These are phyloP conservation scores for Zoysia matrella DNA, from an alignment of 202 grass and related monocot genomes.

Conservation along the genomic window DNA sequence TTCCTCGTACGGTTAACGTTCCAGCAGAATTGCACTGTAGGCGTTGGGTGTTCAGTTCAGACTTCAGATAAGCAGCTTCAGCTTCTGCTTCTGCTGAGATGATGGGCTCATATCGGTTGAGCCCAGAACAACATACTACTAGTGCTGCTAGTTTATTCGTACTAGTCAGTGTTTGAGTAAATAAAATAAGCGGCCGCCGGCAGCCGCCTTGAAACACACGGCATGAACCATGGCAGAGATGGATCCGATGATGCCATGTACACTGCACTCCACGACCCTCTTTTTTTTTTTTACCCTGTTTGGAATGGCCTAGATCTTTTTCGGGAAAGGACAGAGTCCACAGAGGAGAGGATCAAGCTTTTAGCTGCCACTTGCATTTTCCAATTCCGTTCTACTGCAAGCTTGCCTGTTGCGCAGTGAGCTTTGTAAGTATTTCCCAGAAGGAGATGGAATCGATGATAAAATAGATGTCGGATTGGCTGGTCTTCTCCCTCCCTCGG, in stretches of 20 bases:
- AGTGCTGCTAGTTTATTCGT: neutral
- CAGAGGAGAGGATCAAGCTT: neutral
- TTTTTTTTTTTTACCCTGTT: neutral
- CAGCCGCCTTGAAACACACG: neutral
- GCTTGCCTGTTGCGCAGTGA: neutral
- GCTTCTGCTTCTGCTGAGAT: no score
- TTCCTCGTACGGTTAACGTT: no score
- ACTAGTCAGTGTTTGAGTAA: neutral
- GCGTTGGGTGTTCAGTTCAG: no score
- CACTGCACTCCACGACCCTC: neutral
- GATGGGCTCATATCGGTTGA: no score
- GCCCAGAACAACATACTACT: neutral
- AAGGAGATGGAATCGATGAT: neutral
- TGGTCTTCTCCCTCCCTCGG: neutral
- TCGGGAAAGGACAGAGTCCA: neutral
- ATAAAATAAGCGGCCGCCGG: neutral
- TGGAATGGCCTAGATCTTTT: conserved; percentile 22
- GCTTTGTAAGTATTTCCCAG: conserved; percentile 4
- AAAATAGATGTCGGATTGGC: neutral
- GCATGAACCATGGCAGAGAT: conserved; percentile 18
- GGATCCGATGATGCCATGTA: neutral
- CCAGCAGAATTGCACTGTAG: no score
- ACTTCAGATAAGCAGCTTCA: no score
- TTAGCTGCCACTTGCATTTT: conserved; percentile 17
- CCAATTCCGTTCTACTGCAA: neutral